phyloP scores from a whole-genome alignment of 164 flowering plant species.

The Pachysandra terminalis region DNA sequence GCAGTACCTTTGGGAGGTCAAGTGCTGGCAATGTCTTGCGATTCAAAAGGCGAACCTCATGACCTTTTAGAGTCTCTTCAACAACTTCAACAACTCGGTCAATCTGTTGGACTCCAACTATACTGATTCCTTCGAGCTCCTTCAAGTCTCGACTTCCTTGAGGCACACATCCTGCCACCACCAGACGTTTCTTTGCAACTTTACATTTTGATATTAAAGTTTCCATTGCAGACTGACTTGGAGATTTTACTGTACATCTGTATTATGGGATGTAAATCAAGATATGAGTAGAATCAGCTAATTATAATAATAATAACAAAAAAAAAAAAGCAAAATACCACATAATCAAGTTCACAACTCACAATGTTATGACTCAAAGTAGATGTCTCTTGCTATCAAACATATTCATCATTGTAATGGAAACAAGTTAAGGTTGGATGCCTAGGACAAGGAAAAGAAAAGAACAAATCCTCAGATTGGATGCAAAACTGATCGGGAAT shows the following conservation, averaged over 20 bases:
- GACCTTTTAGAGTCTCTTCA: constrained; percentile 97
- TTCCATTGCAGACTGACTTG: constrained; percentile 99
- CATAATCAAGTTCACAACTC: too few relatives aligned
- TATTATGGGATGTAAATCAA: constrained; percentile 17
- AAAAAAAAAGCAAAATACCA: too few relatives aligned
- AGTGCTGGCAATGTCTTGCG: constrained; percentile 91
- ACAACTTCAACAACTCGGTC: constrained; percentile 99
- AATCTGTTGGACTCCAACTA: constrained; percentile 98
- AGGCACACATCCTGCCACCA: constrained; percentile 99
- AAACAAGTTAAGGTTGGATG: too few relatives aligned
- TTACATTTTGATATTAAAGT: constrained; percentile 76
- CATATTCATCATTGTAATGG: too few relatives aligned
- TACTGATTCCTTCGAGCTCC: constrained; percentile 94
- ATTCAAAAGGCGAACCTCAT: constrained; percentile 89
- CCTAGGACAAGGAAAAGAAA: too few relatives aligned
- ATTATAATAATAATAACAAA: background rate
- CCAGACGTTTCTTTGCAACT: constrained; percentile 74
- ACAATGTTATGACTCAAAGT: too few relatives aligned
- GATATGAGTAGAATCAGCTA: background rate
- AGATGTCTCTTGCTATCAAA: too few relatives aligned
- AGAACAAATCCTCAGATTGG: too few relatives aligned
- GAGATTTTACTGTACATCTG: constrained; percentile 98
- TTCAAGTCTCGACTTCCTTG: constrained; percentile 95
- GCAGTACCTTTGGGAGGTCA: constrained; percentile 92
- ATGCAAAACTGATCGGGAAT: too few relatives aligned